phyloP scores from a whole-genome alignment of 2,329 filamentous ascomycete genomes.

The Zymoseptoria ardabiliae region DNA sequence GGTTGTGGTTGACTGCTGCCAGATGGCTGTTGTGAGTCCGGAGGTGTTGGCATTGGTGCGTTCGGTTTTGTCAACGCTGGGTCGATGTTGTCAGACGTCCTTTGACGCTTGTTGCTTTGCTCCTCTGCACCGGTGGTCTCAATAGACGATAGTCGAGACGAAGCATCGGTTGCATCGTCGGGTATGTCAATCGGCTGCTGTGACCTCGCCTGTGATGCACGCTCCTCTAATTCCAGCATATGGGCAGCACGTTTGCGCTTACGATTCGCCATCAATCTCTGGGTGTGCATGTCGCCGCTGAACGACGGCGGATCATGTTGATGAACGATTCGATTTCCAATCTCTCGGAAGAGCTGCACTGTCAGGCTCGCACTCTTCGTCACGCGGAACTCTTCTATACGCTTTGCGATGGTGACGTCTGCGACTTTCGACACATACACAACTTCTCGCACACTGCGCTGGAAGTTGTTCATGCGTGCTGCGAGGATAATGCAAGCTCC shows the following conservation, averaged over 20 bases:
- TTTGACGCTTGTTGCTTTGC: slow-evolving; percentile 2
- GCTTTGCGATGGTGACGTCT: slow-evolving; percentile 84
- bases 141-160: slow-evolving; percentile 17
- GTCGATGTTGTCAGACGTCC: not conserved
- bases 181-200: slow-evolving; percentile 8
- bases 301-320: slow-evolving; percentile 78
- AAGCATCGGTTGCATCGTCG: slow-evolving; percentile 14
- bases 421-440: slow-evolving; percentile 98
- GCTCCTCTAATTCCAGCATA: slow-evolving; percentile 9
- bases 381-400: slow-evolving; percentile 82
- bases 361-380: slow-evolving; percentile 80
- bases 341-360: slow-evolving; percentile 73
- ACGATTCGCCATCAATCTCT: slow-evolving; percentile 28
- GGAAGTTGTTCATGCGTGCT: slow-evolving; percentile 96
- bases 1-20: not conserved
- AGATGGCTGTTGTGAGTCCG: not conserved
- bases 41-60: not conserved
- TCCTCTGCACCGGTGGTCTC: not conserved
- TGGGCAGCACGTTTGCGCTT: slow-evolving; percentile 25
- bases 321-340: slow-evolving; percentile 61
- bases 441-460: slow-evolving; percentile 83
- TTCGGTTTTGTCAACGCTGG: not conserved
- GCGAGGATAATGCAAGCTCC: slow-evolving; percentile 91
- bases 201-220: slow-evolving; percentile 2
- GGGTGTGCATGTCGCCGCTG: slow-evolving; percentile 54